These are phyloP conservation scores for Saccharomyces mikatae DNA, from an alignment of 805 yeast genomes.

Conservation along the genomic window DNA sequence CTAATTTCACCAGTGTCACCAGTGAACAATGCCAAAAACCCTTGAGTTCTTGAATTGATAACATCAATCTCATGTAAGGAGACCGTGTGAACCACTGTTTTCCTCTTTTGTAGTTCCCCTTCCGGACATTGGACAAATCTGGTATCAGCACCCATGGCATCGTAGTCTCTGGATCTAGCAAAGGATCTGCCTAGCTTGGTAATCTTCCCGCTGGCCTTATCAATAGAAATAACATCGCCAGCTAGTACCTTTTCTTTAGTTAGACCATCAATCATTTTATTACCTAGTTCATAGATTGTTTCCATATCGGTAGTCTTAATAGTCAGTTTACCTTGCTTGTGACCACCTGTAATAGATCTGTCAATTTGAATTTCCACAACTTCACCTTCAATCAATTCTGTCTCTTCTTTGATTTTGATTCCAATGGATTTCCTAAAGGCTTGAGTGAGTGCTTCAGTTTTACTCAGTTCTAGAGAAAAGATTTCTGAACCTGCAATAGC, in stretches of 20 bases:
- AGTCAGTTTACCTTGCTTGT: conserved; percentile 94
- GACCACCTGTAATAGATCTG: conserved; percentile 92
- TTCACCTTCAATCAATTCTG: conserved; percentile 97
- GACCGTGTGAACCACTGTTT: conserved; percentile 95
- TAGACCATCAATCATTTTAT: conserved; percentile 88
- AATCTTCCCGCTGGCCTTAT: conserved; percentile 90
- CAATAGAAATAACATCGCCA: conserved; percentile 93
- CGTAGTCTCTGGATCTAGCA: conserved; percentile 94
- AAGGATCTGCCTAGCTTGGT: conserved; percentile 92
- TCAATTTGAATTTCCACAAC: conserved; percentile 95
- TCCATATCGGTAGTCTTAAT: conserved; percentile 98
- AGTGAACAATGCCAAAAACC: conserved; percentile 88
- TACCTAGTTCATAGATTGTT: conserved; percentile 90
- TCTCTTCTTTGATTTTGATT: conserved; percentile 88
- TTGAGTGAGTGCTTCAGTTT: conserved; percentile 94
- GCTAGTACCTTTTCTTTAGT: conserved; percentile 93
- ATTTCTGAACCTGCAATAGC: conserved; percentile 92
- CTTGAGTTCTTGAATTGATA: conserved; percentile 95
- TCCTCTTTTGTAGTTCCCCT: conserved; percentile 94
- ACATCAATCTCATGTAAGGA: conserved; percentile 96
- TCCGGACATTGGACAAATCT: conserved; percentile 97
- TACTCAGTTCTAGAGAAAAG: conserved; percentile 82
- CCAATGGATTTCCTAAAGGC: conserved; percentile 95
- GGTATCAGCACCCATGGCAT: conserved; percentile 97
- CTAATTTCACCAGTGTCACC: conserved; percentile 98